Conservation (phyloP, 257 asterid genomes). For the Schizonepeta tenuifolia region DNA sequence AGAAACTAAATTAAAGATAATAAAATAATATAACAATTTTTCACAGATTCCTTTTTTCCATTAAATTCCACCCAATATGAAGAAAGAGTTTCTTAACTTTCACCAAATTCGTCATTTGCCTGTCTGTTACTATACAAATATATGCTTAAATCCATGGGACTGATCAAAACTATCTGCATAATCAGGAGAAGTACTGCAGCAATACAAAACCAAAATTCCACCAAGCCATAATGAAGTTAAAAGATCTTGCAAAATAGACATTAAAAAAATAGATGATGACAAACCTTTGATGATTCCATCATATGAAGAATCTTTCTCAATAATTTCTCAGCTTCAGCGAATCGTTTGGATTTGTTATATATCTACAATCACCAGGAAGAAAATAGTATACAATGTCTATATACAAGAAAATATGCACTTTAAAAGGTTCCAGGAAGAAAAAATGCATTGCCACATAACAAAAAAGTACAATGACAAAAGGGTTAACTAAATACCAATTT, state of each 20-base stretch:
- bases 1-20: no score
- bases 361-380: slow-evolving; percentile 51
- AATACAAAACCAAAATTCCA: slow-evolving; percentile 13
- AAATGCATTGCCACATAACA: slow-evolving; percentile 17
- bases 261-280: slow-evolving; percentile 22
- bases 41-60: background rate
- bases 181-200: background rate
- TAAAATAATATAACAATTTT: background rate
- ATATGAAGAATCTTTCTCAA: slow-evolving; percentile 73
- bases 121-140: background rate
- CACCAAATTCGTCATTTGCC: no score
- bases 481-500: background rate
- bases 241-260: background rate
- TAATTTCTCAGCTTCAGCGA: slow-evolving; percentile 69
- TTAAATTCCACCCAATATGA: background rate
- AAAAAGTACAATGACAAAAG: background rate
- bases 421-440: slow-evolving; percentile 4
- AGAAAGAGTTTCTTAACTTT: no score
- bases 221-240: slow-evolving; percentile 5
- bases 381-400: slow-evolving; percentile 22
- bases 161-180: background rate
- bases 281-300: slow-evolving; percentile 81
- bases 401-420: slow-evolving; percentile 5
- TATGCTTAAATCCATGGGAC: slow-evolving; percentile 4
- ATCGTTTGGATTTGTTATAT: slow-evolving; percentile 60